Percentiles rank a stretch among this genome's conserved stretches.
Evolutionary conservation across 2,329 filamentous ascomycete genomes (phyloP).

Genomic region (Phialemoniopsis sp.): DNA sequence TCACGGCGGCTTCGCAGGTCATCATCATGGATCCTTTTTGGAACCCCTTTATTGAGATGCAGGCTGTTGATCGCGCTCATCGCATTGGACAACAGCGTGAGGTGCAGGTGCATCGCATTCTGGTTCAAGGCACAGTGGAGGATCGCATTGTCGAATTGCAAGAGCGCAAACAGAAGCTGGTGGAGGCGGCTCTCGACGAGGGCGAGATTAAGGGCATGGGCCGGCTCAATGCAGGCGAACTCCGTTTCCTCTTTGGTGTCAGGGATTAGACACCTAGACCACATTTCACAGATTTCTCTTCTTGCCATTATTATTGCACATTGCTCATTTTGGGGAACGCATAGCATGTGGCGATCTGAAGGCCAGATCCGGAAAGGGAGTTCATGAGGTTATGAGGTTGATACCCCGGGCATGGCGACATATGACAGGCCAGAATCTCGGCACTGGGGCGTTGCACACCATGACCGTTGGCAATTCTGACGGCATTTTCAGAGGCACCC

Average conservation of each 20-base stretch:
- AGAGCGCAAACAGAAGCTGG: slow-evolving; percentile 71
- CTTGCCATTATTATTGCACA: no score
- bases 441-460: no score
- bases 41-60: slow-evolving; percentile 91
- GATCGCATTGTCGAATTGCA: slow-evolving; percentile 80
- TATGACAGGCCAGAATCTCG: no score
- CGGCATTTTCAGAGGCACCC: no score
- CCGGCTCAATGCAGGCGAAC: slow-evolving; percentile 60
- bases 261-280: neutral
- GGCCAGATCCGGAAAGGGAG: no score
- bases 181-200: slow-evolving; percentile 78
- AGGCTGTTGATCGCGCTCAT: slow-evolving; percentile 86
- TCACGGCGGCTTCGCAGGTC: slow-evolving; percentile 77
- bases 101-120: slow-evolving; percentile 76
- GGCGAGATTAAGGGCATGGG: slow-evolving; percentile 62
- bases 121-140: slow-evolving; percentile 77
- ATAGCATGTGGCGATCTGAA: no score
- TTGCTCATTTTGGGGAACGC: no score
- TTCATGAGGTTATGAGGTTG: no score
- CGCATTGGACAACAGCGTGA: slow-evolving; percentile 74
- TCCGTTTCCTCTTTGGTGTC: slow-evolving; percentile 63
- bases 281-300: no score
- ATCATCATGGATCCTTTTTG: slow-evolving; percentile 92
- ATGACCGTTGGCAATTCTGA: no score
- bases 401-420: no score